A percentile compares a stretch with the other conserved stretches of the same genome.
Conservation (phyloP, 2,329 filamentous ascomycete species). For the Phyllosticta citriasiana region DNA sequence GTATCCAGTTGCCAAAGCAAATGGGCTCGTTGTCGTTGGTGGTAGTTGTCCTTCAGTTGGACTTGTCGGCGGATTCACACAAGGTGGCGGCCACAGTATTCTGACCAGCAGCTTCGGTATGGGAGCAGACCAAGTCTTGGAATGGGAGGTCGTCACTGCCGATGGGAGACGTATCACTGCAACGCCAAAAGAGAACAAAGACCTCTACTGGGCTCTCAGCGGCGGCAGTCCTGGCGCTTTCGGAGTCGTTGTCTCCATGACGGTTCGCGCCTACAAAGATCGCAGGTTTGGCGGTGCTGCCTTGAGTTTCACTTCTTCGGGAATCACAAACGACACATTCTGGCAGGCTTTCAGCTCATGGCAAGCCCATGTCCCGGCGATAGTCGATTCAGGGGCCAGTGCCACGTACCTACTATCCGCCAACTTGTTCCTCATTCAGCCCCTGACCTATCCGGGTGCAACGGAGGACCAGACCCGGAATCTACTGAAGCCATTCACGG, state of each 20-base stretch:
- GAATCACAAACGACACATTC: not conserved
- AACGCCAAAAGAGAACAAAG: conserved; percentile 19
- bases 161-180: conserved; percentile 19
- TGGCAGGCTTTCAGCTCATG: not conserved
- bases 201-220: conserved; percentile 28
- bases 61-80: conserved; percentile 22
- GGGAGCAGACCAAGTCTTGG: conserved; percentile 23
- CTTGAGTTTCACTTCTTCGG: conserved; percentile 11
- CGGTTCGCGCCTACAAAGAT: conserved; percentile 18
- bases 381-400: conserved; percentile 1
- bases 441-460: not conserved
- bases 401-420: not conserved
- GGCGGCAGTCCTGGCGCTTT: conserved; percentile 24
- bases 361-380: not conserved
- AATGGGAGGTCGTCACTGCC: conserved; percentile 24
- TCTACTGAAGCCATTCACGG: conserved; percentile 16
- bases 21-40: conserved; percentile 16
- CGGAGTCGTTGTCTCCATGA: conserved; percentile 22
- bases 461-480: not conserved
- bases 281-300: conserved; percentile 17
- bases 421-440: not conserved
- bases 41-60: conserved; percentile 26
- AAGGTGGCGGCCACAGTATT: conserved; percentile 22
- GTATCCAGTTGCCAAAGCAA: conserved; percentile 16
- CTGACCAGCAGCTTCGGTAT: conserved; percentile 14